Base-by-base conservation (phyloP, 2,329 filamentous ascomycete genomes). In the Lachnellula willkommii region DNA sequence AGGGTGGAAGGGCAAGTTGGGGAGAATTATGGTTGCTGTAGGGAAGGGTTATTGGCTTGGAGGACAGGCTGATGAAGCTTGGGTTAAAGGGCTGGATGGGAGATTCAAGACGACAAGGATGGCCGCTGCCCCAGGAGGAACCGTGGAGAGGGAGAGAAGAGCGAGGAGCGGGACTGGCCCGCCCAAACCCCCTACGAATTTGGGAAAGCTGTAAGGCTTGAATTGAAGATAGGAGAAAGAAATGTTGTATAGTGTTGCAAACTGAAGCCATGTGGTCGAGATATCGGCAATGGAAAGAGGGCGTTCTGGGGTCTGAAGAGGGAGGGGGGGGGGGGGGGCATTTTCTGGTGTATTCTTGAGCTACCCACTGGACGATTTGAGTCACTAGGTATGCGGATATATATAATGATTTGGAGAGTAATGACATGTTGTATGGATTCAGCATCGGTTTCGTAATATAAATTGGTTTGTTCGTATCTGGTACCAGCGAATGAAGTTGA, bases 31-130 rank as follows among this genome's bases (percentile, higher is more conserved):
- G 88, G 79, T 95, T 28, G 79, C 79, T 9, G 77, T 90, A 24
- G 88, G 88, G 40, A 82, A 81, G 62, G 79, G 78, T 55, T 96
- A 95, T 74, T 96, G 92, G 91, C 76, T 95, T 15, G 88, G 88
- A 58, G 82, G 82, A 55, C 77, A 81, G 56, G 72, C 65, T 1
- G 77, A 83, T 60, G 80, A 85, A 49, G 83, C 84, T 58, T 94
- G 89, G 89, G 80, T 85, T 66, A 78, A 80, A 47, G 80, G 78
- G 9, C 76, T 85, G 62, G 77, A 79, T 60, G 80, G 81, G 58
- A 82, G 84, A 66, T 83, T 88, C 70, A 81, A 77, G 64, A 74
- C 69, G 47, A 70, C 55, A 62, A 69, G 62, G 37, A 69, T 73
- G 66, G 72, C 68, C 52, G 72, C 62, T 62, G 72, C 72, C 15